Conservation (phyloP, 73 alveolate species). For the Paramecium sexaurelia region DNA sequence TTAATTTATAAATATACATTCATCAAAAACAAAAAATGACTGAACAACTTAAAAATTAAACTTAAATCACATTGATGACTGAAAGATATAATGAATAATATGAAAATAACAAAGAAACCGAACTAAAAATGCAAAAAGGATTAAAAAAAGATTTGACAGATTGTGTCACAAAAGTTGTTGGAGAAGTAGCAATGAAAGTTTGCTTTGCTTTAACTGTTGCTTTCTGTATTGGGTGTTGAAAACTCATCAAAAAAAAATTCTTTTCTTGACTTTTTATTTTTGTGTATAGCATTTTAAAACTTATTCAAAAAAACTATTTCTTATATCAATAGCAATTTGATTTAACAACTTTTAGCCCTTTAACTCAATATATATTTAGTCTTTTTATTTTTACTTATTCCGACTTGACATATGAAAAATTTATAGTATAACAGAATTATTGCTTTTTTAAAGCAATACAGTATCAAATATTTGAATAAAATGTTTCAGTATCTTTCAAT, state of each 20-base stretch:
- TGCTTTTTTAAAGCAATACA: too few relatives aligned
- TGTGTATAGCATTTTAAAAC: not conserved
- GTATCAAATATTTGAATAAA: too few relatives aligned
- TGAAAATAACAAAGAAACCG: not conserved
- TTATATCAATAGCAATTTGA: not conserved
- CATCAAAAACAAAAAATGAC: not conserved
- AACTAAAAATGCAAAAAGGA: not conserved
- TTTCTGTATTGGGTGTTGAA: constrained; percentile 41
- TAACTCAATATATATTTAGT: too few relatives aligned
- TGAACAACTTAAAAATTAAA: not conserved
- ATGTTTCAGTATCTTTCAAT: too few relatives aligned
- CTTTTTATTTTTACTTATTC: too few relatives aligned
- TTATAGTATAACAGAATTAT: too few relatives aligned
- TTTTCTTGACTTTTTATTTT: not conserved
- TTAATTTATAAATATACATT: not conserved
- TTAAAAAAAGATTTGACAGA: constrained; percentile 16
- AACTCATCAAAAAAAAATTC: not conserved
- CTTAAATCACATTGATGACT: constrained; percentile 29
- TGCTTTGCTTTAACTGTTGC: constrained; percentile 38
- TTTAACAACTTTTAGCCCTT: too few relatives aligned
- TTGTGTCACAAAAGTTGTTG: constrained; percentile 34
- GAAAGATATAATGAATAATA: constrained; percentile 37
- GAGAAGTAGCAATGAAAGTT: constrained; percentile 17
- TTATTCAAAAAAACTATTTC: not conserved
- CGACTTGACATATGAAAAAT: too few relatives aligned